A percentile compares a stretch with the other conserved stretches of the same genome.
These are phyloP conservation scores for Aurinia saxatilis DNA, from an alignment of 345 rosid species.

Conservation along the genomic window DNA sequence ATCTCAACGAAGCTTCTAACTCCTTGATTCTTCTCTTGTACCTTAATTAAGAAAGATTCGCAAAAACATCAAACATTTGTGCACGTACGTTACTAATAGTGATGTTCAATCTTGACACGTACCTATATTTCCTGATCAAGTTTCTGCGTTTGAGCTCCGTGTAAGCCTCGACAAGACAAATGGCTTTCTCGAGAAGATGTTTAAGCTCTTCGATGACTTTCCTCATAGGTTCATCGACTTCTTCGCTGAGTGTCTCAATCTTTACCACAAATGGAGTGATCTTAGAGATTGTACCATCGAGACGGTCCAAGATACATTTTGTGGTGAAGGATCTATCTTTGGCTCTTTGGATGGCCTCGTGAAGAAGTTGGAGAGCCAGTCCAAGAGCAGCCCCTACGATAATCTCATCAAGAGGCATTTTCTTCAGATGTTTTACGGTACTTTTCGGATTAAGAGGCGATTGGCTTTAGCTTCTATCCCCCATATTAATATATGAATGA, in stretches of 20 bases:
- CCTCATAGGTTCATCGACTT: neutral
- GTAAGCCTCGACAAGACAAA: neutral
- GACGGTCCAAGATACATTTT: conserved; percentile 3
- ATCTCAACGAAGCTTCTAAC: conserved; percentile 8
- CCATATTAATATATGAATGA: no score
- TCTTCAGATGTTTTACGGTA: no score
- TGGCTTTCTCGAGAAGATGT: neutral
- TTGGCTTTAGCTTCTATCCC: no score
- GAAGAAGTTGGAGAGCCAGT: neutral
- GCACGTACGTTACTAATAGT: no score
- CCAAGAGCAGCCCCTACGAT: conserved; percentile 3
- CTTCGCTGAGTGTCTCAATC: no score
- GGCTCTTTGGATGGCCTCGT: neutral
- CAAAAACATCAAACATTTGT: no score
- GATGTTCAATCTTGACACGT: neutral
- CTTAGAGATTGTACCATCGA: neutral
- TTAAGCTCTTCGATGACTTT: conserved; percentile 6
- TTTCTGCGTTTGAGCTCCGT: conserved; percentile 3
- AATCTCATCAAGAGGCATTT: neutral
- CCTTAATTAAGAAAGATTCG: neutral
- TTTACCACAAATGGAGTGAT: neutral
- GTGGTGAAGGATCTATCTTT: conserved; percentile 4
- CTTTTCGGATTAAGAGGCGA: no score
- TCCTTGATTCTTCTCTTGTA: conserved; percentile 4
- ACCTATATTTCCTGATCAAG: neutral